Conservation (phyloP, 202 grass and related monocot species). For the Dendrocalamus latiflorus region DNA sequence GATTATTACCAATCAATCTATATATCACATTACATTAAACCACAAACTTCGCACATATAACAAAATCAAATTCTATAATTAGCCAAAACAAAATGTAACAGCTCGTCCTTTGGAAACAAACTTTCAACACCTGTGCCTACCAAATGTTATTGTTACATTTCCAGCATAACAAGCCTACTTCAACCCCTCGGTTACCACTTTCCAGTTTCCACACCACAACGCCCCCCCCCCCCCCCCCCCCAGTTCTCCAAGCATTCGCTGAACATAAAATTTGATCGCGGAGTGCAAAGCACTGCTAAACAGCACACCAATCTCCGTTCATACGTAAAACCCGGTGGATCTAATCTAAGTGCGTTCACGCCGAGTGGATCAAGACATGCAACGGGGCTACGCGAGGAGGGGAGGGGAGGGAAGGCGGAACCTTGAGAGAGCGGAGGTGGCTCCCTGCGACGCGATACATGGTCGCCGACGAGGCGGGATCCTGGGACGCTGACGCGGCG, state of each 20-base stretch:
- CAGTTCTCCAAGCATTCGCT: background rate
- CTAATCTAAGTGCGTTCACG: background rate
- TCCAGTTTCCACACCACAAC: background rate
- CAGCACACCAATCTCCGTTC: background rate
- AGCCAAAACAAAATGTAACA: background rate
- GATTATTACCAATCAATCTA: background rate
- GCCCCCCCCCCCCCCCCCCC: background rate
- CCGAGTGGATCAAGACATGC: background rate
- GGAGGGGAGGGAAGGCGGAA: background rate
- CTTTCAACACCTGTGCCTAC: background rate
- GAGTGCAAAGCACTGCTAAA: background rate
- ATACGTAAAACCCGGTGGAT: background rate
- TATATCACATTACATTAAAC: background rate
- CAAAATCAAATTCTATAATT: background rate
- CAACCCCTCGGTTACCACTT: background rate
- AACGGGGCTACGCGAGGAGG: background rate
- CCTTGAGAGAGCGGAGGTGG: slow-evolving; percentile 52
- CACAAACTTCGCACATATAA: background rate
- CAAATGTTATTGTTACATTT: background rate
- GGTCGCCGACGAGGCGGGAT: slow-evolving; percentile 1
- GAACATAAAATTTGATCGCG: background rate
- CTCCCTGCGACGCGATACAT: slow-evolving; percentile 49
- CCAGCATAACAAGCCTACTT: background rate
- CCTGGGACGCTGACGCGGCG: background rate
- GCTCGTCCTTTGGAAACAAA: background rate